phyloP scores from a whole-genome alignment of 208 protist genomes.

The Acanthamoeba royreba region DNA sequence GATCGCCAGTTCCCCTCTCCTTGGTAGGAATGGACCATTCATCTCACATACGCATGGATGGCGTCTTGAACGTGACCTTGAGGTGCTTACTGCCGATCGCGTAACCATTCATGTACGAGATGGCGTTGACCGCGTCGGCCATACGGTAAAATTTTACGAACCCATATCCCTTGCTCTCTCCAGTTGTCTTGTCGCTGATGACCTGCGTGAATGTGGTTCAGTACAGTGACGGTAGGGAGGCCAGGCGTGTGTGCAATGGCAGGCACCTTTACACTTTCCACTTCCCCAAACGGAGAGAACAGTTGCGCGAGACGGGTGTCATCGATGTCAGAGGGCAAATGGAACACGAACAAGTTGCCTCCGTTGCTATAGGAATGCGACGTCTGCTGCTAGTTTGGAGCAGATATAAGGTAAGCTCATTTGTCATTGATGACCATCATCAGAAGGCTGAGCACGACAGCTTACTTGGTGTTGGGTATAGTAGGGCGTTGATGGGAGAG shows the following conservation, averaged over 20 bases:
- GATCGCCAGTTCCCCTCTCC: no score
- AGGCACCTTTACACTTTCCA: slow-evolving; percentile 2
- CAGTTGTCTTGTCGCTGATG: background rate
- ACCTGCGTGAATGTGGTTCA: background rate
- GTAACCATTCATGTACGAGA: slow-evolving; percentile 22
- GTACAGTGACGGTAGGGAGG: background rate
- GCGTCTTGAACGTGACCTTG: slow-evolving; percentile 1
- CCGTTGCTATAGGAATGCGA: background rate
- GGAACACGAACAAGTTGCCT: slow-evolving; percentile 34
- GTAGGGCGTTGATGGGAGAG: no score
- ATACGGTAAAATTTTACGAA: slow-evolving; percentile 21
- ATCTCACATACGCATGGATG: background rate
- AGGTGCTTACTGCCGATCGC: background rate
- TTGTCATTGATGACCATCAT: no score
- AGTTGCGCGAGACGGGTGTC: background rate
- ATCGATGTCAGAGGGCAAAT: slow-evolving; percentile 6
- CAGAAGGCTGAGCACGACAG: no score
- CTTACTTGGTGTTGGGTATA: no score
- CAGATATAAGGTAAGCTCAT: no score
- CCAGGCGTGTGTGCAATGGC: background rate
- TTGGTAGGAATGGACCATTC: background rate
- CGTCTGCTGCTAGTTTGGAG: background rate
- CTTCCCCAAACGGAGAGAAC: background rate
- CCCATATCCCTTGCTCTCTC: slow-evolving; percentile 16
- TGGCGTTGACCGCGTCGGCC: slow-evolving; percentile 1